Conservation (phyloP, 371 early-diverging fungal genomes). For the Circinella minor region DNA sequence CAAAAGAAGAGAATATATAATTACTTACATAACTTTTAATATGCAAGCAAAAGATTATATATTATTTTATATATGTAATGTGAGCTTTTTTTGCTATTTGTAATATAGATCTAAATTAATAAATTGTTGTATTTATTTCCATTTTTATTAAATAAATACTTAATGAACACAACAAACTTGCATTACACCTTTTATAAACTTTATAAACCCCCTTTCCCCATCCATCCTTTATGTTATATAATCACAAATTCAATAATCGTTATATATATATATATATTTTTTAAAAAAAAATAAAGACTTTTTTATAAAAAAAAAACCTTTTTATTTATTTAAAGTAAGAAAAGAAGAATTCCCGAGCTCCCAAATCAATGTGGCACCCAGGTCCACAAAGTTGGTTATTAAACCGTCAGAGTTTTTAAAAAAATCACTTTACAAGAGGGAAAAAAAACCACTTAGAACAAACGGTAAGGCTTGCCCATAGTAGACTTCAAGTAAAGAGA, state of each 20-base stretch:
- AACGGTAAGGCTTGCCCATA: slow-evolving; percentile 94
- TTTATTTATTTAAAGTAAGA: not conserved
- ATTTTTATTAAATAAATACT: too few relatives aligned
- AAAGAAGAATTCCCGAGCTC: slow-evolving; percentile 17
- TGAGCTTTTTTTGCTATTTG: slow-evolving; percentile 2
- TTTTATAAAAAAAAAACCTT: slow-evolving; percentile 1
- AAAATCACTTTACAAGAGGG: not conserved
- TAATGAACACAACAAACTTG: too few relatives aligned
- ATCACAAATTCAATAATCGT: too few relatives aligned
- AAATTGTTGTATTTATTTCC: too few relatives aligned
- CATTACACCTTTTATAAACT: too few relatives aligned
- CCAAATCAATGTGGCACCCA: slow-evolving; percentile 26
- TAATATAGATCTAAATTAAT: not conserved
- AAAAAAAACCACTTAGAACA: slow-evolving; percentile 62
- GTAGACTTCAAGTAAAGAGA: slow-evolving; percentile 98
- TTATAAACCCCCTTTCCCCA: too few relatives aligned
- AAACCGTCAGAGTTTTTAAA: slow-evolving; percentile 22
- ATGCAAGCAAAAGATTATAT: too few relatives aligned
- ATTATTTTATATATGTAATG: not conserved
- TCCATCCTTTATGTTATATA: too few relatives aligned
- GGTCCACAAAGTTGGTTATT: slow-evolving; percentile 23
- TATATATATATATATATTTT: too few relatives aligned
- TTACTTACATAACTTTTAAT: too few relatives aligned
- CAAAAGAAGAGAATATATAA: too few relatives aligned
- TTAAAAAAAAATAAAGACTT: too few relatives aligned